Conservation (phyloP, 345 rosid species). For the Aquilaria sinensis region DNA sequence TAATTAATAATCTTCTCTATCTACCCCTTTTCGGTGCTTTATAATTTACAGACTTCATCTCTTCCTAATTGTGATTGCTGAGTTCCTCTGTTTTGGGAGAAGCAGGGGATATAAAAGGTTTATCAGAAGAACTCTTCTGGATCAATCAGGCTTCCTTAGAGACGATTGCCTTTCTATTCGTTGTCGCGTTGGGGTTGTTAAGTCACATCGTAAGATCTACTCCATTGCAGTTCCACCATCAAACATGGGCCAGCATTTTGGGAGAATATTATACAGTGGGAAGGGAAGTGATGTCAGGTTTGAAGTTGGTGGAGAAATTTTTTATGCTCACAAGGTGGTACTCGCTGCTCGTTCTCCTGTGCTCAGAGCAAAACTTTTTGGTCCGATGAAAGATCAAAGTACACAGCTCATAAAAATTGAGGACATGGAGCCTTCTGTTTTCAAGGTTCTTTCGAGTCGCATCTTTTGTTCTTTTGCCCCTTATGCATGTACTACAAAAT, state of each 20-base stretch:
- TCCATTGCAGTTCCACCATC: conserved; percentile 39
- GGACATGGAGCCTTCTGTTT: conserved; percentile 46
- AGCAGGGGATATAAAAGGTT: conserved; percentile 66
- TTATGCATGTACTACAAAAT: too few relatives aligned
- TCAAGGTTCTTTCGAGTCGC: conserved; percentile 29
- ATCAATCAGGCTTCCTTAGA: conserved; percentile 47
- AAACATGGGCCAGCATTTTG: conserved; percentile 39
- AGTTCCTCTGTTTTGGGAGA: conserved; percentile 5
- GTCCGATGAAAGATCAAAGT: conserved; percentile 57
- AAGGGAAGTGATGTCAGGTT: conserved; percentile 44
- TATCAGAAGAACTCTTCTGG: conserved; percentile 41
- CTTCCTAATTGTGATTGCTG: too few relatives aligned
- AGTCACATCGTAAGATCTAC: conserved; percentile 43
- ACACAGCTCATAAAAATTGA: conserved; percentile 41
- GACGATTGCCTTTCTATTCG: conserved; percentile 44
- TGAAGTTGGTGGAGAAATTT: conserved; percentile 47
- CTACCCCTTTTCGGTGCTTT: too few relatives aligned
- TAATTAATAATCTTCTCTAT: too few relatives aligned
- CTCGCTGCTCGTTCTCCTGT: conserved; percentile 59
- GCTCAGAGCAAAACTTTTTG: conserved; percentile 52
- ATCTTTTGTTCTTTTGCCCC: background rate
- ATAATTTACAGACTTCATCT: too few relatives aligned
- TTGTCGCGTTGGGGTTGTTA: conserved; percentile 58
- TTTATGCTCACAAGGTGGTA: conserved; percentile 47
- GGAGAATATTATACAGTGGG: conserved; percentile 40